Conservation (phyloP, 2,329 filamentous ascomycete species). For the Triangularia verruculosa region DNA sequence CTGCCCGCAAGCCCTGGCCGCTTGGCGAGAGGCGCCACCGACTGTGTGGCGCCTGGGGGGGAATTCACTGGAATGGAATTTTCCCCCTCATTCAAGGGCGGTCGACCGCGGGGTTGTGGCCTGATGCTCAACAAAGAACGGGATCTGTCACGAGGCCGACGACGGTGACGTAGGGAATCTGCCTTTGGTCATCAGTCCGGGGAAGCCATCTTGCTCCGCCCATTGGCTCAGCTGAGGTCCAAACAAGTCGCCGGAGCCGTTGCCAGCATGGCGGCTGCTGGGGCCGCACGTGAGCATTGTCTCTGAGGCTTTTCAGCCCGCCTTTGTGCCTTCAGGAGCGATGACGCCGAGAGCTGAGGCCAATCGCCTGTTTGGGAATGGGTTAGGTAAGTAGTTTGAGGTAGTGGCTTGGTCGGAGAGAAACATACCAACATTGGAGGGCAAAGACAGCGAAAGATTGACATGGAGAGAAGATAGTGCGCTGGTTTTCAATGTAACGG, state of each 20-base stretch:
- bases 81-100: slow-evolving; percentile 2
- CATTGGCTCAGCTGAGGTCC: neutral
- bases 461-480: neutral
- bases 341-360: neutral
- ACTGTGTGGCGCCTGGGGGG: neutral
- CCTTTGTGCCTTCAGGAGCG: neutral
- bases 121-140: neutral
- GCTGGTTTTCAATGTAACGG: neutral
- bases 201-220: neutral
- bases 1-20: neutral
- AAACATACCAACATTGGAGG: neutral
- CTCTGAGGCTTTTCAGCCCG: neutral
- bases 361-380: neutral
- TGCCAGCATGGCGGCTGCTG: neutral
- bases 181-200: neutral
- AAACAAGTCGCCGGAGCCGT: neutral
- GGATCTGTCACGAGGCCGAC: neutral
- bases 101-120: neutral
- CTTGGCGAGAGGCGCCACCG: slow-evolving; percentile 8
- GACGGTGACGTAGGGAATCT: neutral
- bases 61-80: neutral
- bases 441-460: neutral
- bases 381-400: neutral
- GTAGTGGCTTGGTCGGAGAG: neutral
- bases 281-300: neutral